Percentiles rank a stretch among this genome's conserved stretches.
Conservation (phyloP, 768 basidiomycete genomes). For the Boletus rufocinnamomeus region DNA sequence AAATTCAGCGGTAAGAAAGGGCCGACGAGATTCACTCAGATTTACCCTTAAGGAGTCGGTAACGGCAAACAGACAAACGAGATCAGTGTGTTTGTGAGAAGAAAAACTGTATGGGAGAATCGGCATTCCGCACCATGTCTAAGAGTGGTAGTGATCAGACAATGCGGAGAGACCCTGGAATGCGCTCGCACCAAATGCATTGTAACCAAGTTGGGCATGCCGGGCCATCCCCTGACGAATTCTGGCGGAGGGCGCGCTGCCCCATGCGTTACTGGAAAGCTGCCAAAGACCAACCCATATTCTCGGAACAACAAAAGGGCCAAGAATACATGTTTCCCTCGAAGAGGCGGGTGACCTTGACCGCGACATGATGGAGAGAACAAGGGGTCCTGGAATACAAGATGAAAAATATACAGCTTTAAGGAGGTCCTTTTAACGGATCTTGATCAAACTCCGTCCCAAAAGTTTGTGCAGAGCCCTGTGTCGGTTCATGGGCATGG, state of each 20-base stretch:
- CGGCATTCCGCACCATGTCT: constrained; percentile 57
- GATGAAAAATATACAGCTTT: constrained; percentile 5
- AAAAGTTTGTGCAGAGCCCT: constrained; percentile 17
- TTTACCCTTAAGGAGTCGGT: constrained; percentile 28
- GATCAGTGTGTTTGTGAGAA: constrained; percentile 22
- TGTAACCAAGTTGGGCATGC: constrained; percentile 57
- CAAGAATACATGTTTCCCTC: constrained; percentile 54
- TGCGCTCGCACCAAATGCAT: constrained; percentile 43
- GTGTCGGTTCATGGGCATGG: neutral
- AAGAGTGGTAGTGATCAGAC: constrained; percentile 13
- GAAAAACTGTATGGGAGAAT: constrained; percentile 2
- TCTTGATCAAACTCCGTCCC: constrained; percentile 36
- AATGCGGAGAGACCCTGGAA: constrained; percentile 12
- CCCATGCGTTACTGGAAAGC: constrained; percentile 85
- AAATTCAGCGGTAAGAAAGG: constrained; percentile 13
- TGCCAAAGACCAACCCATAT: constrained; percentile 85
- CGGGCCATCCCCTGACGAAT: constrained; percentile 68
- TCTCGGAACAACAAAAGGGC: constrained; percentile 59
- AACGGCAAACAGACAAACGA: constrained; percentile 6
- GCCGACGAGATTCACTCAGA: constrained; percentile 2
- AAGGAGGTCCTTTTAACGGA: constrained; percentile 24
- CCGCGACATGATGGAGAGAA: constrained; percentile 24
- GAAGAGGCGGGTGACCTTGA: constrained; percentile 11
- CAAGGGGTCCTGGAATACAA: constrained; percentile 6
- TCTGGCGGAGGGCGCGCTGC: constrained; percentile 64